Evolutionary conservation across 257 asterid genomes (phyloP).

Genomic region (Parsonsia alboflavescens): DNA sequence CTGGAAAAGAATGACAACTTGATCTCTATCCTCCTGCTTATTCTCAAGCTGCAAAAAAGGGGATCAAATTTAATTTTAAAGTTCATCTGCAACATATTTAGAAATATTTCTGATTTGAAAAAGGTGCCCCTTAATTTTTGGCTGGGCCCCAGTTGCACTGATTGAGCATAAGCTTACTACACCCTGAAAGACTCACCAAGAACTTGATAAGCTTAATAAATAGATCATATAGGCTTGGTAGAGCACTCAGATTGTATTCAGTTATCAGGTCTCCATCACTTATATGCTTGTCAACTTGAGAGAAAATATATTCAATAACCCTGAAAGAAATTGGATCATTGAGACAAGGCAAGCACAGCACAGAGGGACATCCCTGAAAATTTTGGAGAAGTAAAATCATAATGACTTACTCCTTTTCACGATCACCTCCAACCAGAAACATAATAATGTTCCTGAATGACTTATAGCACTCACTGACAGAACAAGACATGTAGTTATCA

Average conservation of each 20-base stretch:
- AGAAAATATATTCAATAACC: conserved; percentile 78
- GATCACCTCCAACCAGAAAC: conserved; percentile 60
- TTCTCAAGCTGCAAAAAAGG: conserved; percentile 65
- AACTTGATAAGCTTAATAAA: conserved; percentile 87
- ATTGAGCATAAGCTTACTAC: not conserved
- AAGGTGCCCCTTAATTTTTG: not conserved
- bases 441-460: conserved; percentile 77
- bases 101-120: not conserved
- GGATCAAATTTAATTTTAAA: conserved; percentile 16
- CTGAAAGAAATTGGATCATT: conserved; percentile 32
- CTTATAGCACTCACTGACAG: conserved; percentile 95
- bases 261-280: conserved; percentile 48
- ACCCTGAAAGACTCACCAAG: conserved; percentile 53
- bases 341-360: not conserved
- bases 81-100: conserved; percentile 1
- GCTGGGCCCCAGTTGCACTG: not conserved
- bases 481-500: conserved; percentile 83
- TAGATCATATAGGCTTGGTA: conserved; percentile 81
- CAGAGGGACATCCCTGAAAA: not conserved
- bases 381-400: not conserved
- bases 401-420: conserved; percentile 70
- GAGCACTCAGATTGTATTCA: conserved; percentile 74
- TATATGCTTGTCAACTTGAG: conserved; percentile 81
- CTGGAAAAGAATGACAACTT: conserved; percentile 95
- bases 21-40: conserved; percentile 92